Base-by-base conservation (phyloP, 2,329 filamentous ascomycete genomes). In the Neofusicoccum kwambonambiense region DNA sequence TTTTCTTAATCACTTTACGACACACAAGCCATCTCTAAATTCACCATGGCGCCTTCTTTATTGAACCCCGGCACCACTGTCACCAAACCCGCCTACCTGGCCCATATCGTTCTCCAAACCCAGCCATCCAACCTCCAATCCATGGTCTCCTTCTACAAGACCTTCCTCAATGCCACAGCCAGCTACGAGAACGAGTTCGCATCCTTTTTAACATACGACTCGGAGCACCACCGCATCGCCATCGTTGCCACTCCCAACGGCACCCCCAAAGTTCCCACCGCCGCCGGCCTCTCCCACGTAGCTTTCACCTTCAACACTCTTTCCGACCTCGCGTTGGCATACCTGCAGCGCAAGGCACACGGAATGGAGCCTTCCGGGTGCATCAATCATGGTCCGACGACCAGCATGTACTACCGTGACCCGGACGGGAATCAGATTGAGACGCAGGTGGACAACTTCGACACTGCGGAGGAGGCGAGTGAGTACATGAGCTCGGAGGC, bases 351-450 rank as follows among this genome's bases (percentile, higher is more conserved):
- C 17, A 78, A 77, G 64, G 69, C 68, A 0, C 63, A 68, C 5
- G 77, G 76, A 0, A 78, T 82, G 42, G n/a, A 69, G 37, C 82
- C 82, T 0, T 41, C 73, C 6, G 82, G 79, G 79, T 76, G 71
- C 65, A 74, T 82, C 31, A 82, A 84, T 68, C 82, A 84, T 68
- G 82, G 82, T 3, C 74, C 76, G 2, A 83, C 79, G 1, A 81
- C 75, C 0, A 79, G 76, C 67, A 78, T 84, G 50, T 84, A 84
- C 69, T 84, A 83, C 68, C 64, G 67, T 7, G 82, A 84, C 68
- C 82, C 81, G 6, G 81, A 84, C 68, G 79, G 81, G 8, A 83
- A 83, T 69, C 67, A 72, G 68, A 62, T 84, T 35, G 83, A 84
- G 72, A 77, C 75, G 4, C 80, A 83, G 68, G 77, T 39, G 65